Evolutionary conservation across 257 asterid genomes (phyloP).

Genomic region (Fraxinus quadrangulata): DNA sequence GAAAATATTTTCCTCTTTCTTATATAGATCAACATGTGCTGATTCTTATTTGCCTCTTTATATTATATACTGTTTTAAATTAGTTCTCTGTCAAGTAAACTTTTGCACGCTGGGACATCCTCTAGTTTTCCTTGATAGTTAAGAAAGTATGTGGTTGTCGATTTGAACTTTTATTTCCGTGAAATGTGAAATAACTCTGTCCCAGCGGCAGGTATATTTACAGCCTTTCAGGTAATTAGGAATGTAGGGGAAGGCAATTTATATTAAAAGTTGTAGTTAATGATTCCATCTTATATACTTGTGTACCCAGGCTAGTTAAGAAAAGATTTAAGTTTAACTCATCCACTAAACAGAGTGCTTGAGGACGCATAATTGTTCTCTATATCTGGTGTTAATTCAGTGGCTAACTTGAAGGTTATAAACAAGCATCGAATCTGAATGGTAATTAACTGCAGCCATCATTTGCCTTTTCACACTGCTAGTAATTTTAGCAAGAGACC

Average conservation of each 20-base stretch:
- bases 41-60: background rate
- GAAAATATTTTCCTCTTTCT: background rate
- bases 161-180: background rate
- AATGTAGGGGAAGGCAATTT: background rate
- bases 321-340: background rate
- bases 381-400: constrained; percentile 9
- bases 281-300: background rate
- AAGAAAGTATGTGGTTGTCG: background rate
- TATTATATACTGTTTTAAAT: background rate
- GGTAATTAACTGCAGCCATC: constrained; percentile 16
- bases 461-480: constrained; percentile 12
- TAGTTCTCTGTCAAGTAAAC: background rate
- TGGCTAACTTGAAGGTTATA: background rate
- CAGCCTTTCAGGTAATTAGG: background rate
- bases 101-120: background rate
- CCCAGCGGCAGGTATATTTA: background rate
- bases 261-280: background rate
- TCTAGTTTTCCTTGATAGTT: background rate
- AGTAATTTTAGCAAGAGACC: constrained; percentile 12
- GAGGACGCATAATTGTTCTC: background rate
- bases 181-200: background rate
- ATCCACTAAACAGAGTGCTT: background rate
- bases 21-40: background rate
- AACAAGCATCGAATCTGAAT: constrained; percentile 5
- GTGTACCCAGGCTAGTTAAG: background rate